Percentiles rank a stretch among this genome's conserved stretches.
phyloP scores from a whole-genome alignment of 495 filamentous ascomycete genomes.

The Amniculicola lignicola region DNA sequence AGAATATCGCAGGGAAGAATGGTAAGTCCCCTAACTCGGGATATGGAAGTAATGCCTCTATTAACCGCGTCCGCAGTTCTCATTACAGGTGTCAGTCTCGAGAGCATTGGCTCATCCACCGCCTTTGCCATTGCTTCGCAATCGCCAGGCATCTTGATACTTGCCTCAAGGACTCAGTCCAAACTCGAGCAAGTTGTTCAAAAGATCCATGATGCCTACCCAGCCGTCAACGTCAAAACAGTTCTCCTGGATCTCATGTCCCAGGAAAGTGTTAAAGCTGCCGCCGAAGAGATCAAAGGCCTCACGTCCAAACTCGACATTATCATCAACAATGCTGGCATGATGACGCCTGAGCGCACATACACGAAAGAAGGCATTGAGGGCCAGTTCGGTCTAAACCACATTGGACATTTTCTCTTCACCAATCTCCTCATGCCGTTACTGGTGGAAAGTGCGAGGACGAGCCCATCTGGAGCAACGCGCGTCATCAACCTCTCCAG shows the following conservation, averaged over 20 bases:
- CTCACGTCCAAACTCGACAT: conserved; percentile 37
- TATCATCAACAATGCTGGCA: conserved; percentile 33
- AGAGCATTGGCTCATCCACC: conserved; percentile 52
- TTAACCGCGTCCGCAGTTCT: conserved; percentile 18
- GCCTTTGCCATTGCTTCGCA: conserved; percentile 55
- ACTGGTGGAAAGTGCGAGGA: conserved; percentile 8
- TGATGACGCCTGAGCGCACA: conserved; percentile 7
- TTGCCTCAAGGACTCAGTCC: conserved; percentile 52
- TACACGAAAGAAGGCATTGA: conserved; percentile 46
- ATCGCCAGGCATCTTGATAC: conserved; percentile 49
- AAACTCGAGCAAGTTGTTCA: conserved; percentile 51
- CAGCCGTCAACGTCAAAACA: conserved; percentile 40
- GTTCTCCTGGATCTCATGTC: conserved; percentile 50
- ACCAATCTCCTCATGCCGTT: conserved; percentile 26
- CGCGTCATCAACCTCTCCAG: conserved; percentile 29
- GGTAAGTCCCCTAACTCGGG: conserved; percentile 3
- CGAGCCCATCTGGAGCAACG: conserved; percentile 15
- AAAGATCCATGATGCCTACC: conserved; percentile 41
- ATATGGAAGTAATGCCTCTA: neutral
- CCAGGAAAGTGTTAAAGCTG: conserved; percentile 45
- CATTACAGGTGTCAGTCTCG: conserved; percentile 48
- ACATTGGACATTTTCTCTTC: conserved; percentile 33
- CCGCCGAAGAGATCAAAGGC: conserved; percentile 43
- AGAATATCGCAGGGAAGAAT: conserved; percentile 27
- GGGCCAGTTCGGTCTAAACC: conserved; percentile 52